Evolutionary conservation across 768 basidiomycete species (phyloP), one percentile per base, ranked within the genome.

Genomic region (Scleroderma citrinum): DNA sequence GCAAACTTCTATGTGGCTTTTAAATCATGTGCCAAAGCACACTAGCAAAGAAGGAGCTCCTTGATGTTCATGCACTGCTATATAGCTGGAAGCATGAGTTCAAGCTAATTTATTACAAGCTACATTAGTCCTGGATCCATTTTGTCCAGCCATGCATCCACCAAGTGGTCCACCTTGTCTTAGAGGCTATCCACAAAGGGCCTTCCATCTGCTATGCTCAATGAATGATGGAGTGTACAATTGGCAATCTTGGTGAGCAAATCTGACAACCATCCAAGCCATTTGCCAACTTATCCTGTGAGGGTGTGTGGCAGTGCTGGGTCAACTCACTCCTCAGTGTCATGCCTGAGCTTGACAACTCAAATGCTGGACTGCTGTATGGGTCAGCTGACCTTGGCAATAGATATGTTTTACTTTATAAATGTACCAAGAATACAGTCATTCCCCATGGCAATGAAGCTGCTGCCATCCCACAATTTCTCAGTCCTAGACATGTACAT

Each of bases 121-220:
- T 52, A 0, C 17, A 42, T 1, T 41, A 43, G 0, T 56, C 65
- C 23, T 57, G 53, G 0, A 12, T 72, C 7, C 69, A 72, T 36
- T 64, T 72, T 36, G 37, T 65, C 10, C 35, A 54, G 1, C 69
- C 61, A 0, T 51, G 50, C 21, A 51, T 69, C 2, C 71, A 72
- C 43, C 50, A 55, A 7, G 31, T 60, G 3, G 8, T 46, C 2
- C 71, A 72, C 47, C 21, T 65, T 5, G 56, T 1, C 43, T 48
- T 3, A 29, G 26, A 29, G 26, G 26, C 26, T 29, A 29, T 29
- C 26, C 26, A 29, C 26, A 29, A 29, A 29, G 26, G 26, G 26
- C 26, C 26, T 5, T 8, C 26, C 4, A 29, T 29, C 4, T 29
- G 26, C 26, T 29, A 50, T 49, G 46, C 65, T 5, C 66, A 68